Percentiles rank a stretch among this genome's conserved stretches.
phyloP scores from a whole-genome alignment of 805 yeast genomes.

The Teunomyces aglyptinius region DNA sequence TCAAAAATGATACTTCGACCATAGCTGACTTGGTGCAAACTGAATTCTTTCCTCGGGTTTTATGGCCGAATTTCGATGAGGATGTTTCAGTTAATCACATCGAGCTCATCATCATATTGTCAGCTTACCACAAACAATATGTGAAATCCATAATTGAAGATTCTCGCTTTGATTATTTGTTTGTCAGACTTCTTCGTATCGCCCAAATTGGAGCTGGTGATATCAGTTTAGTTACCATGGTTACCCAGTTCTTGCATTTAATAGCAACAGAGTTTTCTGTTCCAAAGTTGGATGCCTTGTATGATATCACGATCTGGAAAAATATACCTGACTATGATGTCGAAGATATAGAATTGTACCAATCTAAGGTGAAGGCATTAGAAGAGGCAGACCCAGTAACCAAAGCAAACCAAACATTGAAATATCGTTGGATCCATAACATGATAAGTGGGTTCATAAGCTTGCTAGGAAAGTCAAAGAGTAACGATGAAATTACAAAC shows the following conservation, averaged over 20 bases:
- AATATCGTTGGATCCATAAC: slow-evolving; percentile 7
- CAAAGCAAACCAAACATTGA: slow-evolving; percentile 3
- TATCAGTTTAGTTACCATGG: background rate
- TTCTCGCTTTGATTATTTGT: slow-evolving; percentile 22
- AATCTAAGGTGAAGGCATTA: background rate
- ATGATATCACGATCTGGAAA: slow-evolving; percentile 34
- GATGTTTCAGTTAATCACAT: slow-evolving; percentile 43
- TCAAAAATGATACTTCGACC: background rate
- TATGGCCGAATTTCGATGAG: slow-evolving; percentile 42
- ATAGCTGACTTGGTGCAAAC: slow-evolving; percentile 12
- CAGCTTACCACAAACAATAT: background rate
- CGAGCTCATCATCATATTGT: slow-evolving; percentile 25
- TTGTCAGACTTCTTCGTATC: slow-evolving; percentile 26
- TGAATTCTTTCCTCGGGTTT: slow-evolving; percentile 24
- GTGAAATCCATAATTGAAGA: slow-evolving; percentile 14
- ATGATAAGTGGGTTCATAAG: background rate
- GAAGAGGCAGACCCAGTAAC: background rate
- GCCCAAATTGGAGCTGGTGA: slow-evolving; percentile 8
- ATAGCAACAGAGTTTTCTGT: background rate
- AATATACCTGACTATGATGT: slow-evolving; percentile 11
- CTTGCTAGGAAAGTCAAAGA: background rate
- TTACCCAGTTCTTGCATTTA: background rate
- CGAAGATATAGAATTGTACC: background rate
- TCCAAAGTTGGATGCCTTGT: slow-evolving; percentile 12
- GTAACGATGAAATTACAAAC: background rate